Evolutionary conservation across 2,329 filamentous ascomycete species (phyloP).

Genomic region (Zasmidium citrigriseum): DNA sequence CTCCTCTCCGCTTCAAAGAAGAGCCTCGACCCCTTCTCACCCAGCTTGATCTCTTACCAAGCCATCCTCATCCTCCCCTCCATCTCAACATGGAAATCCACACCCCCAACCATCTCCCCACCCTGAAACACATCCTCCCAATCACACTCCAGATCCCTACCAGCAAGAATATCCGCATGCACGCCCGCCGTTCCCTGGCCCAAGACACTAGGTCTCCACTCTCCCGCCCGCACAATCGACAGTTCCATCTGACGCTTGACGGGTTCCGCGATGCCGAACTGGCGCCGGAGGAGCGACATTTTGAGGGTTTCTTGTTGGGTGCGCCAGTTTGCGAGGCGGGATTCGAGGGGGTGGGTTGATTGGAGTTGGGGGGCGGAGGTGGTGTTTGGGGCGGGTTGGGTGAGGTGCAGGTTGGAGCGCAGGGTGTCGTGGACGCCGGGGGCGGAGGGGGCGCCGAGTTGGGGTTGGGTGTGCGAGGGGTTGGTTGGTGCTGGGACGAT

Average conservation of each 20-base stretch:
- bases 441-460: slow-evolving; percentile 77
- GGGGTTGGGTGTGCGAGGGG: slow-evolving; percentile 49
- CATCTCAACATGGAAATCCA: slow-evolving; percentile 85
- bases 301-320: slow-evolving; percentile 83
- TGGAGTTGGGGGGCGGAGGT: slow-evolving; percentile 47
- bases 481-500: slow-evolving; percentile 74
- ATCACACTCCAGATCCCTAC: slow-evolving; percentile 71
- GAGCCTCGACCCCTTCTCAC: neutral
- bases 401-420: slow-evolving; percentile 73
- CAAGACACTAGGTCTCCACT: slow-evolving; percentile 75
- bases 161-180: slow-evolving; percentile 86
- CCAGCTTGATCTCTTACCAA: slow-evolving; percentile 38
- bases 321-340: slow-evolving; percentile 87
- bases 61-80: slow-evolving; percentile 86
- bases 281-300: slow-evolving; percentile 82
- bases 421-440: slow-evolving; percentile 93
- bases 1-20: neutral
- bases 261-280: slow-evolving; percentile 91
- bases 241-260: slow-evolving; percentile 93
- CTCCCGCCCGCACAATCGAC: slow-evolving; percentile 77
- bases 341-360: slow-evolving; percentile 85
- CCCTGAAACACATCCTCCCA: slow-evolving; percentile 96
- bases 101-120: slow-evolving; percentile 63
- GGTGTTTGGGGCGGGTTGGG: slow-evolving; percentile 53
- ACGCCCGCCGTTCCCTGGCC: slow-evolving; percentile 56